Conservation (phyloP, 495 filamentous ascomycete genomes). For the Neurospora discreta region DNA sequence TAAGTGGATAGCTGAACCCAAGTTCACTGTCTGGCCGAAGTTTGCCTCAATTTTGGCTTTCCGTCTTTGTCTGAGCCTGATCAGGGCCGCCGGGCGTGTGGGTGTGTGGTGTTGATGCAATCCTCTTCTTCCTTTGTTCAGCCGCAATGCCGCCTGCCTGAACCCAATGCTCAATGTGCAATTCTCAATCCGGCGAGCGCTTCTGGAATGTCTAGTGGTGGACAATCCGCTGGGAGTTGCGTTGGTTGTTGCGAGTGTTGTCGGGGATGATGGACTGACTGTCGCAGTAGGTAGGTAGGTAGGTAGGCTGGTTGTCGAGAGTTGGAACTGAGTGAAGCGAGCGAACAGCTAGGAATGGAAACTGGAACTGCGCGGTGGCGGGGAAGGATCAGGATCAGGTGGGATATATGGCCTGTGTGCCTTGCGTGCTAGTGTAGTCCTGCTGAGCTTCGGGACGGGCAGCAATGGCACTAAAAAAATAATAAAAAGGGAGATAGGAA, state of each 20-base stretch:
- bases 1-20: neutral
- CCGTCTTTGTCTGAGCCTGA: neutral
- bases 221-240: neutral
- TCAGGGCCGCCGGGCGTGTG: neutral
- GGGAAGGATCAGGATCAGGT: constrained; percentile 10
- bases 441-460: neutral
- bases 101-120: neutral
- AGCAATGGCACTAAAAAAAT: neutral
- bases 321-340: neutral
- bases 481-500: neutral
- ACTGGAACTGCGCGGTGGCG: constrained; percentile 8
- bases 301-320: constrained; percentile 6
- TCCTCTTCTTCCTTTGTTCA: neutral
- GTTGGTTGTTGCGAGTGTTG: constrained; percentile 1
- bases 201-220: neutral
- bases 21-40: neutral
- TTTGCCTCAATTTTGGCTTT: neutral
- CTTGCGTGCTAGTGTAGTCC: neutral
- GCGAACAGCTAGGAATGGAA: neutral
- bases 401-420: constrained; percentile 15
- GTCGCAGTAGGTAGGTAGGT: constrained; percentile 1
- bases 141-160: neutral
- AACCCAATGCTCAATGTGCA: neutral
- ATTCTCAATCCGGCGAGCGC: neutral
- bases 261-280: constrained; percentile 1